Evolutionary conservation across 139 green algal genomes (phyloP).

Genomic region (Micractinium sp.): DNA sequence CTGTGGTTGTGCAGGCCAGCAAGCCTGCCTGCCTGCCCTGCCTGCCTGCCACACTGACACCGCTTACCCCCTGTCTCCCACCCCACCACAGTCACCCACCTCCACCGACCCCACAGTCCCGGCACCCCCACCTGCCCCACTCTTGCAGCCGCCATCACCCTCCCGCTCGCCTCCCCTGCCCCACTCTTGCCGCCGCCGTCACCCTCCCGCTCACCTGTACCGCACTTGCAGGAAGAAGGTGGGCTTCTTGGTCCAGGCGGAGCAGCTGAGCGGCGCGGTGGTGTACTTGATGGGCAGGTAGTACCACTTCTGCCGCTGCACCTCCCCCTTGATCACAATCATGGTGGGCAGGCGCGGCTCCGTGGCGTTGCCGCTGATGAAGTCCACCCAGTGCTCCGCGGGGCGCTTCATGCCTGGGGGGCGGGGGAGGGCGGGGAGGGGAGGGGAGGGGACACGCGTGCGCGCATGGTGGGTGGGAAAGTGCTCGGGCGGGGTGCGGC

Average conservation of each 20-base stretch:
- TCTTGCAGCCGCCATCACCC: background rate
- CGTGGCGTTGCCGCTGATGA: conserved; percentile 47
- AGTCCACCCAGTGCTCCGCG: conserved; percentile 46
- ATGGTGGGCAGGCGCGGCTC: conserved; percentile 38
- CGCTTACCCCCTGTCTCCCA: too few species aligned
- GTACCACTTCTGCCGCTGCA: conserved; percentile 35
- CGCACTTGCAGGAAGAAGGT: conserved; percentile 45
- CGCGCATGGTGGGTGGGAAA: too few species aligned
- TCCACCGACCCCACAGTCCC: too few species aligned
- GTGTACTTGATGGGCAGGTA: conserved; percentile 49
- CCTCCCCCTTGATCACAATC: conserved; percentile 54
- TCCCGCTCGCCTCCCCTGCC: conserved; percentile 18
- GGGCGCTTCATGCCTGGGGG: conserved; percentile 29
- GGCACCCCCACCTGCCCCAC: too few species aligned
- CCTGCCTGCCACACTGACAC: too few species aligned
- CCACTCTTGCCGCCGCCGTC: conserved; percentile 15
- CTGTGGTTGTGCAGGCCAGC: too few species aligned
- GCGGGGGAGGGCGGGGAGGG: too few species aligned
- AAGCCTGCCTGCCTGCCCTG: too few species aligned
- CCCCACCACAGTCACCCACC: too few species aligned
- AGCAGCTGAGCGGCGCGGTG: conserved; percentile 20
- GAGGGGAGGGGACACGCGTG: background rate
- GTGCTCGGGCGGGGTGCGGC: background rate
- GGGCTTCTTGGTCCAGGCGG: conserved; percentile 41
- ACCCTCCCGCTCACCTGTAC: conserved; percentile 30